These are phyloP conservation scores for Suhomyces anneliseae DNA, from an alignment of 1,139 yeast species.

Conservation along the genomic window DNA sequence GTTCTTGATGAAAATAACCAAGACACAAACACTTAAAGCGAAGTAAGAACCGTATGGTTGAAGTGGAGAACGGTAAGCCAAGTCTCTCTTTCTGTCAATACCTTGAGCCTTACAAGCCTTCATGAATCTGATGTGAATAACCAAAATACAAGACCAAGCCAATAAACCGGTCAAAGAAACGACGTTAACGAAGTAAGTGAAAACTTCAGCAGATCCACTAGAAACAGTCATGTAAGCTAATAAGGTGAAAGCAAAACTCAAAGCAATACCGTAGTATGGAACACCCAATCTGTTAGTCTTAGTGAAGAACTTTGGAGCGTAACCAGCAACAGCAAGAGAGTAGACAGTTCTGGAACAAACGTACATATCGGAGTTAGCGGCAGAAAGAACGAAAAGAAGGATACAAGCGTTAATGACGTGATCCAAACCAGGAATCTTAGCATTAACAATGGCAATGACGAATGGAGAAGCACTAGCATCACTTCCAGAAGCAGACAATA, in stretches of 20 bases:
- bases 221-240: conserved; percentile 29
- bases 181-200: conserved; percentile 28
- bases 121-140: conserved; percentile 62
- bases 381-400: conserved; percentile 45
- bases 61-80: conserved; percentile 63
- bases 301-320: conserved; percentile 47
- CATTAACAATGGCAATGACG: conserved; percentile 50
- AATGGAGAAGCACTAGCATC: conserved; percentile 81
- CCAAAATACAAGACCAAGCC: conserved; percentile 31
- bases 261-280: conserved; percentile 47
- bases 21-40: conserved; percentile 52
- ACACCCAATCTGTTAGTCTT: conserved; percentile 66
- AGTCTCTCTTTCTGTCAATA: conserved; percentile 34
- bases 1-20: conserved; percentile 68
- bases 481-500: conserved; percentile 42
- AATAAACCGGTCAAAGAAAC: conserved; percentile 31
- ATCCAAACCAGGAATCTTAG: conserved; percentile 42
- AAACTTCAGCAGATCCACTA: conserved; percentile 23
- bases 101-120: conserved; percentile 70
- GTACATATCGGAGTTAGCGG: conserved; percentile 51
- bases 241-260: conserved; percentile 34
- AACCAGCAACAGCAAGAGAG: conserved; percentile 47
- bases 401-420: conserved; percentile 49
- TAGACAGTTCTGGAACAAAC: conserved; percentile 48
- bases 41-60: conserved; percentile 66